A percentile compares a stretch with the other conserved stretches of the same genome.
phyloP scores from a whole-genome alignment of 2,329 filamentous ascomycete species.

The Aschersonia sp. region DNA sequence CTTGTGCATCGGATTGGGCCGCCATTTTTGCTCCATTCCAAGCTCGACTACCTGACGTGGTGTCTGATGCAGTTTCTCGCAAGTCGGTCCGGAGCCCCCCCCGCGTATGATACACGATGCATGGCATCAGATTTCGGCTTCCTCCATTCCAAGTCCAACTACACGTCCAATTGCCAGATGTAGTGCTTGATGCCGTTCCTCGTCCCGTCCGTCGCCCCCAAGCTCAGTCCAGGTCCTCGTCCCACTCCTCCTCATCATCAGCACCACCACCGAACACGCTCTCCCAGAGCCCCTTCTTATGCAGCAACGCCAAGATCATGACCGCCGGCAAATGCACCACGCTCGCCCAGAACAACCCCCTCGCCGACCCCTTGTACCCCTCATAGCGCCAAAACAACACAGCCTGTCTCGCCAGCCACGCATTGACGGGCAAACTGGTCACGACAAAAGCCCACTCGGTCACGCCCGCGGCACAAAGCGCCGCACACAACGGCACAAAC shows the following conservation, averaged over 20 bases:
- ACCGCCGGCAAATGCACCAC: slow-evolving; percentile 91
- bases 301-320: slow-evolving; percentile 76
- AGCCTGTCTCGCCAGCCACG: slow-evolving; percentile 72
- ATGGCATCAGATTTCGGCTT: too few relatives aligned
- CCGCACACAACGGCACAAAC: slow-evolving; percentile 77
- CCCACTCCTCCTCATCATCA: slow-evolving; percentile 37
- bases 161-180: too few relatives aligned
- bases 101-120: too few relatives aligned
- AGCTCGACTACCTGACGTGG: too few relatives aligned
- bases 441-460: slow-evolving; percentile 77
- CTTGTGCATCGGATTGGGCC: too few relatives aligned
- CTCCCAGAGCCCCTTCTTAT: slow-evolving; percentile 84
- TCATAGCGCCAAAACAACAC: slow-evolving; percentile 67
- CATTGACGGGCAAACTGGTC: slow-evolving; percentile 70
- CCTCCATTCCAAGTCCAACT: too few relatives aligned
- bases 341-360: slow-evolving; percentile 89
- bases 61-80: too few relatives aligned
- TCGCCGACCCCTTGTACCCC: slow-evolving; percentile 66
- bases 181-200: too few relatives aligned
- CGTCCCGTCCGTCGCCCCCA: slow-evolving; percentile 5
- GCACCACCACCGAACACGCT: slow-evolving; percentile 46
- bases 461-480: slow-evolving; percentile 62
- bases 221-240: slow-evolving; percentile 35
- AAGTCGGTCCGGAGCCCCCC: too few relatives aligned
- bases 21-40: too few relatives aligned